These are phyloP conservation scores for Pseudogymnoascus sp. DNA, from an alignment of 2,329 filamentous ascomycete species.

Conservation along the genomic window DNA sequence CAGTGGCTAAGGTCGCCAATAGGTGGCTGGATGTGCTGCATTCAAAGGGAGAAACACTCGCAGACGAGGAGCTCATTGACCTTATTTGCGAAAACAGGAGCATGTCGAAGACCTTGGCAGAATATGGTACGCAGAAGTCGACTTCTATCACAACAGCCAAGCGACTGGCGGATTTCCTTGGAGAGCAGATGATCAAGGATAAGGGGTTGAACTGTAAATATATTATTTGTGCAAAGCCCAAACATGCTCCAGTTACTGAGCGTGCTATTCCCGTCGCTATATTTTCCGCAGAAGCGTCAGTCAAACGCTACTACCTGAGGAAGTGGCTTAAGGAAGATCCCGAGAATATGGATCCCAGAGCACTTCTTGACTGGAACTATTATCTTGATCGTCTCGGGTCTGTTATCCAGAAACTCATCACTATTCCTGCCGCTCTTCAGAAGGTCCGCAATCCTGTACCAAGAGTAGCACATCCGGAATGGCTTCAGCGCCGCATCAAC, in stretches of 20 bases:
- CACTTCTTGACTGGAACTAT: slow-evolving; percentile 92
- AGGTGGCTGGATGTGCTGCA: slow-evolving; percentile 94
- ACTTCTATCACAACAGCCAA: slow-evolving; percentile 98
- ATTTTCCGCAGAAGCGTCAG: slow-evolving; percentile 82
- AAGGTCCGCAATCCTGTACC: slow-evolving; percentile 93
- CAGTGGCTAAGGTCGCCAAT: slow-evolving; percentile 92
- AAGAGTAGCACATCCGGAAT: slow-evolving; percentile 87
- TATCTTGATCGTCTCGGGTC: slow-evolving; percentile 93
- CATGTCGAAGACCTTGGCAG: slow-evolving; percentile 94
- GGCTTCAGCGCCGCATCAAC: slow-evolving; percentile 88
- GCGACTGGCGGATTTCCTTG: slow-evolving; percentile 88
- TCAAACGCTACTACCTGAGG: slow-evolving; percentile 81
- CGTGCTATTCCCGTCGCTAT: slow-evolving; percentile 92
- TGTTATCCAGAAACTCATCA: slow-evolving; percentile 97
- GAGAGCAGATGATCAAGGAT: slow-evolving; percentile 98
- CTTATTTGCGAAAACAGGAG: slow-evolving; percentile 99
- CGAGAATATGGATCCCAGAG: slow-evolving; percentile 78
- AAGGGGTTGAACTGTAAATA: slow-evolving; percentile 99
- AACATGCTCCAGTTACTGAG: slow-evolving; percentile 86
- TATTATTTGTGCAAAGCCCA: slow-evolving; percentile 85
- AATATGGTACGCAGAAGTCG: slow-evolving; percentile 92
- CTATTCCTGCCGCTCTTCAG: slow-evolving; percentile 91
- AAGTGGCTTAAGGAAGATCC: slow-evolving; percentile 97
- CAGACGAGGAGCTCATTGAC: slow-evolving; percentile 95
- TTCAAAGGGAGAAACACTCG: slow-evolving; percentile 77